Evolutionary conservation across 2,329 filamentous ascomycete genomes (phyloP).

Genomic region (Alternaria triticimaculans): DNA sequence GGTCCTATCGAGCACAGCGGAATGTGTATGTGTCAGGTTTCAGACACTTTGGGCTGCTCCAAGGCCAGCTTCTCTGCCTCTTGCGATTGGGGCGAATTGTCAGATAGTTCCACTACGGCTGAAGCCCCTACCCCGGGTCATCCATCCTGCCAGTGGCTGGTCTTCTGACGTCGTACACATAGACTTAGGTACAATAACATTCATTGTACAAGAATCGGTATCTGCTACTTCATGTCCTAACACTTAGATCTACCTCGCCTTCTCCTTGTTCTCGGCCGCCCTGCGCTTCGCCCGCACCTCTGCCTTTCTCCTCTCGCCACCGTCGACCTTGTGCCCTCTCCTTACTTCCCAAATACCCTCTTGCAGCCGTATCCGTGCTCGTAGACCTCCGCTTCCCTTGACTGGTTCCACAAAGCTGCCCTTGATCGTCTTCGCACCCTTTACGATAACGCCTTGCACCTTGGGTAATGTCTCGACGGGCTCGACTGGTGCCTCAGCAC

Average conservation of each 20-base stretch:
- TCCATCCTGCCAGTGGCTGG: background rate
- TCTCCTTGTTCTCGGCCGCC: slow-evolving; percentile 78
- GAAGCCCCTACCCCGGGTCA: background rate
- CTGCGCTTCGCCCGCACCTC: slow-evolving; percentile 88
- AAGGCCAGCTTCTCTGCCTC: background rate
- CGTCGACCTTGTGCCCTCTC: slow-evolving; percentile 89
- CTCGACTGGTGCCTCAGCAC: slow-evolving; percentile 35
- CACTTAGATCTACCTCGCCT: slow-evolving; percentile 46
- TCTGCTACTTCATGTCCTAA: background rate
- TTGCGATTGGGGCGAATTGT: background rate
- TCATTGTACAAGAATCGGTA: slow-evolving; percentile 3
- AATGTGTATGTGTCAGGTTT: background rate
- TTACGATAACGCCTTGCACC: slow-evolving; percentile 71
- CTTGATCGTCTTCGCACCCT: slow-evolving; percentile 71
- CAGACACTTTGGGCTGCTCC: background rate
- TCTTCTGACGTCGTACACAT: background rate
- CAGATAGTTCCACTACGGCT: background rate
- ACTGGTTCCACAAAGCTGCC: slow-evolving; percentile 77
- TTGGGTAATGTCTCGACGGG: slow-evolving; percentile 60
- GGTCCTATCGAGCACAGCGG: background rate
- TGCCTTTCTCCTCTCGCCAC: slow-evolving; percentile 87
- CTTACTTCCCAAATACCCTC: slow-evolving; percentile 95
- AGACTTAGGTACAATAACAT: background rate
- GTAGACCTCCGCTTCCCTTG: slow-evolving; percentile 64
- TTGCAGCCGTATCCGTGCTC: slow-evolving; percentile 71